Percentiles rank a stretch among this genome's conserved stretches.
These are phyloP conservation scores for Eucalyptus fibrosa DNA, from an alignment of 345 rosid species.

Conservation along the genomic window DNA sequence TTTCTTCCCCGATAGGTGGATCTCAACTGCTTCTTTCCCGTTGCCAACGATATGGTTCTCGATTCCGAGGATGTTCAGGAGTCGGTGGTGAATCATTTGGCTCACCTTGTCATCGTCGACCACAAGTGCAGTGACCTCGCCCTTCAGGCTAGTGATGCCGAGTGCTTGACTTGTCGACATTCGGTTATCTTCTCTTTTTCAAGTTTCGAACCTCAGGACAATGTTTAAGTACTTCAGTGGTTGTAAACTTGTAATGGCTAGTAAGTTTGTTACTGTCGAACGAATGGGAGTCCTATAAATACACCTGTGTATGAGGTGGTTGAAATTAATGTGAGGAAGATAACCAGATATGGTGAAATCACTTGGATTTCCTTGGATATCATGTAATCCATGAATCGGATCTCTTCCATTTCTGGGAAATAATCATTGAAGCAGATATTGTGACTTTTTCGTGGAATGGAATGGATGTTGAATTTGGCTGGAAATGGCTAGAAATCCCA, in stretches of 20 bases:
- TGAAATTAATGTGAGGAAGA: not conserved
- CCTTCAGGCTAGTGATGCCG: not conserved
- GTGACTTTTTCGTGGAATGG: not conserved
- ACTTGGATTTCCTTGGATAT: not conserved
- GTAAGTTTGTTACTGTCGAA: not conserved
- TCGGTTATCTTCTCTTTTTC: not conserved
- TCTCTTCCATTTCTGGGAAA: not conserved
- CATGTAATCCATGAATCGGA: not conserved
- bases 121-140: conserved; percentile 29
- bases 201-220: not conserved
- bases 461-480: not conserved
- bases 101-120: conserved; percentile 45
- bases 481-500: not conserved
- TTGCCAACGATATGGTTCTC: conserved; percentile 26
- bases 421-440: not conserved
- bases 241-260: not conserved
- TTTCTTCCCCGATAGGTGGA: conserved; percentile 30
- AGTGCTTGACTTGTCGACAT: not conserved
- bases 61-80: conserved; percentile 39
- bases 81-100: conserved; percentile 32
- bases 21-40: conserved; percentile 63
- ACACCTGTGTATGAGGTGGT: not conserved
- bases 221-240: not conserved
- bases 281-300: not conserved
- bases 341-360: not conserved